phyloP scores from a whole-genome alignment of 345 rosid genomes.

The Bruguiera parviflora region DNA sequence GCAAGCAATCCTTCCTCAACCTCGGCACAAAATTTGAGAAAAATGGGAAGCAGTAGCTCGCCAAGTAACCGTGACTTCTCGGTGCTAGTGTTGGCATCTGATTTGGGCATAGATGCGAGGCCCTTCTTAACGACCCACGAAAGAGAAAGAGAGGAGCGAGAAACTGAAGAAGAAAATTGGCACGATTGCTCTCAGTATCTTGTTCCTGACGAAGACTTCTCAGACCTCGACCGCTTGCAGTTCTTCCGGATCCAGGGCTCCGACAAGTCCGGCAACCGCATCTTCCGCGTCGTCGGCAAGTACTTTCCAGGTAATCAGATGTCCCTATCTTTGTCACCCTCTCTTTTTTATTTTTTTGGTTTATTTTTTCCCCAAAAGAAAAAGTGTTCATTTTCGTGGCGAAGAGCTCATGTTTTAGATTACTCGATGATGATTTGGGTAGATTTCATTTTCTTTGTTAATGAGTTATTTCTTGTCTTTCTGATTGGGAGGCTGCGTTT shows the following conservation, averaged over 20 bases:
- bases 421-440: too few species aligned
- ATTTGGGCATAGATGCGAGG: conserved; percentile 77
- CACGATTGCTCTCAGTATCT: conserved; percentile 74
- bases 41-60: conserved; percentile 18
- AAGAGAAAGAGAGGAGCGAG: conserved; percentile 27
- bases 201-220: conserved; percentile 67
- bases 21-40: background rate
- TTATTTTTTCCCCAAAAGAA: background rate
- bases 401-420: too few species aligned
- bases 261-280: conserved; percentile 70
- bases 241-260: conserved; percentile 70
- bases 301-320: conserved; percentile 65
- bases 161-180: conserved; percentile 50
- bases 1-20: background rate
- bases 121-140: conserved; percentile 45
- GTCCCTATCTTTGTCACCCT: background rate
- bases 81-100: conserved; percentile 72
- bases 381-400: too few species aligned
- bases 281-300: conserved; percentile 77
- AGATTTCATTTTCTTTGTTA: too few species aligned
- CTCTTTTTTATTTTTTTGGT: too few species aligned
- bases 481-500: too few species aligned
- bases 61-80: conserved; percentile 52
- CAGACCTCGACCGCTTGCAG: conserved; percentile 78
- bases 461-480: too few species aligned